Evolutionary conservation across 306 rosid genomes (phyloP), one percentile per base, ranked within the genome.

Genomic region (Lathyrus oleraceus): DNA sequence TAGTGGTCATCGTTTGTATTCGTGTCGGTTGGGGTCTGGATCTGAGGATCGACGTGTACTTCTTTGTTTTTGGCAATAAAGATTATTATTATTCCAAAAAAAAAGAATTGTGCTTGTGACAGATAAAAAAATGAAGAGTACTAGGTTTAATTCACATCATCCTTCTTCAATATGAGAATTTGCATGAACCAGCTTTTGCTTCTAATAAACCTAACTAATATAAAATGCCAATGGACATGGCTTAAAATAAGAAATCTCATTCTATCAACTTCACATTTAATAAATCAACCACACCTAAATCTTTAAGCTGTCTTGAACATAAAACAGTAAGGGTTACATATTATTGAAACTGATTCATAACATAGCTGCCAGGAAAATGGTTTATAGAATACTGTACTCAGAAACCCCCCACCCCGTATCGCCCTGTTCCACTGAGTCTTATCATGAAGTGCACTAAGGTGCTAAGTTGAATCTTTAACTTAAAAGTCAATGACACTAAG

Each of bases 401-500:
- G 21, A 23, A 73, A 73, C 47, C 48, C 35, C 17, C 40, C 61
- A 35, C 25, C 44, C 48, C 11, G 20, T 27, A 40, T 42, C 35
- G 42, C 10, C 51, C 20, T 16, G 35, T 35, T 48, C 27, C 15
- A 39, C 49, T 8, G 20, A 61, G 32, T 39, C 57, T 47, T 23
- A 53, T 45, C 77, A 65, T 10, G 56, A 76, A 49, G 15, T 62
- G 66, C 36, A 20, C 75, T 23, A 67, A 52, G 60, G 30, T 78
- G 69, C 74, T 42, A 56, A 10, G 47, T 75, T 69, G 77, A 70
- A 74, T 56, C 40, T 30, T 60, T 65, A 60, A 10, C 13, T 72
- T 65, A 60, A 51, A 36, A 17, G 64, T 65, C 77, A 73, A 54
- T 38, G 17, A 80, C 21, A 43, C 84, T 91, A 94, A 58, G 97